These are phyloP conservation scores for Punica granatum DNA, from an alignment of 345 rosid genomes.

Conservation along the genomic window DNA sequence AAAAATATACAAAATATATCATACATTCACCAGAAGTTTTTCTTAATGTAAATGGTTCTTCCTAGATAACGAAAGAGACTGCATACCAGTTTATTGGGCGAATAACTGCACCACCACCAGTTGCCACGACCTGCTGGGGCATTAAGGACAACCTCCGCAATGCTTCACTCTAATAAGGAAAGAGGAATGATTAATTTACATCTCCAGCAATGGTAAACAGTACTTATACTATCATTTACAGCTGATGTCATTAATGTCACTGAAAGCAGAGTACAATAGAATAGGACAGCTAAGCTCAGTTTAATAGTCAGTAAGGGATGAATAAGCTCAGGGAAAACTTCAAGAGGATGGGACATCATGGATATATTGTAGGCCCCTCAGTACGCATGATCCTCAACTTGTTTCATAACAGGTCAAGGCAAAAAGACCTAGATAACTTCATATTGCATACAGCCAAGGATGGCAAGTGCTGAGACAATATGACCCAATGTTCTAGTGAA, in stretches of 20 bases:
- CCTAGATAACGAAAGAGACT: neutral
- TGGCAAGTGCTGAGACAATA: neutral
- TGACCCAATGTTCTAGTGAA: neutral
- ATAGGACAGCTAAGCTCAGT: neutral
- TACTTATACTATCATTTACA: neutral
- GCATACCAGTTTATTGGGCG: constrained; percentile 36
- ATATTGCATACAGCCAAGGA: neutral
- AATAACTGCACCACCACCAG: constrained; percentile 42
- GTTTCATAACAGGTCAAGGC: neutral
- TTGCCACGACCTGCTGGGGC: constrained; percentile 34
- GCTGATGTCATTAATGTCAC: neutral
- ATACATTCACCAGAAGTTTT: neutral
- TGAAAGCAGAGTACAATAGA: neutral
- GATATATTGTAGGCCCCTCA: neutral
- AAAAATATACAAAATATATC: neutral
- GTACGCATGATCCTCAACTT: neutral
- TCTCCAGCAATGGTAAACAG: neutral
- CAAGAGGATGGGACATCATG: neutral
- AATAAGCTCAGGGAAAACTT: neutral
- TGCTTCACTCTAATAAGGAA: constrained; percentile 28
- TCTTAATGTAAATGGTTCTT: neutral
- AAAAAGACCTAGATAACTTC: neutral
- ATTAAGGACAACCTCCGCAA: constrained; percentile 25
- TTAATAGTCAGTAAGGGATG: neutral
- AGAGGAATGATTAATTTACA: constrained; percentile 3